phyloP scores from a whole-genome alignment of 345 rosid genomes.

The Viola odorata region DNA sequence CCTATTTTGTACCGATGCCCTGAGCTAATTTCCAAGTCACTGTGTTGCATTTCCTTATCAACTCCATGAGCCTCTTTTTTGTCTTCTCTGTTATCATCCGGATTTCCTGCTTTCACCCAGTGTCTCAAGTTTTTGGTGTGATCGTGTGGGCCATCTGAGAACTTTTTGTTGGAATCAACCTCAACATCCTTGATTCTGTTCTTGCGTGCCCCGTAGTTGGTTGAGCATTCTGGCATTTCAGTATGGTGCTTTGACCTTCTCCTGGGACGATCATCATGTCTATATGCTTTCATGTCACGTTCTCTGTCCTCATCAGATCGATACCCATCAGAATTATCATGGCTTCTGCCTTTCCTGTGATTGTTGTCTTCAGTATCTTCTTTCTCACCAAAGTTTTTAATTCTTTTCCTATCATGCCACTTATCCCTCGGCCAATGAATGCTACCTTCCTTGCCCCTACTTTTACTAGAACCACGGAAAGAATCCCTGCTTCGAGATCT shows the following conservation, averaged over 20 bases:
- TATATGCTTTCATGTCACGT: slow-evolving; percentile 17
- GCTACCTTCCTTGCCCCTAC: slow-evolving; percentile 19
- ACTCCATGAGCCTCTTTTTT: slow-evolving; percentile 14
- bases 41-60: slow-evolving; percentile 13
- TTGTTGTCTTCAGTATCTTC: slow-evolving; percentile 10
- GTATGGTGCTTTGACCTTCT: slow-evolving; percentile 18
- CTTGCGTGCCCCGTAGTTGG: slow-evolving; percentile 15
- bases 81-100: slow-evolving; percentile 3
- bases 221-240: slow-evolving; percentile 28
- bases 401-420: slow-evolving; percentile 10
- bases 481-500: slow-evolving; percentile 47
- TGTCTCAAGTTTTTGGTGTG: slow-evolving; percentile 13
- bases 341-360: slow-evolving; percentile 26
- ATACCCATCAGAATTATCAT: slow-evolving; percentile 29
- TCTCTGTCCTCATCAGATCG: slow-evolving; percentile 26
- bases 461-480: slow-evolving; percentile 24
- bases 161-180: slow-evolving; percentile 25
- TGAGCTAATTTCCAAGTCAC: slow-evolving; percentile 16
- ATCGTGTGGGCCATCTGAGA: slow-evolving; percentile 18
- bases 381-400: slow-evolving; percentile 9
- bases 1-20: slow-evolving; percentile 19
- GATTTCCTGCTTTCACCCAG: neutral
- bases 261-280: slow-evolving; percentile 4
- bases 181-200: slow-evolving; percentile 12
- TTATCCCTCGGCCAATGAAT: slow-evolving; percentile 8